phyloP scores from a whole-genome alignment of 2,329 filamentous ascomycete species.

The Hirsutella thompsonii region DNA sequence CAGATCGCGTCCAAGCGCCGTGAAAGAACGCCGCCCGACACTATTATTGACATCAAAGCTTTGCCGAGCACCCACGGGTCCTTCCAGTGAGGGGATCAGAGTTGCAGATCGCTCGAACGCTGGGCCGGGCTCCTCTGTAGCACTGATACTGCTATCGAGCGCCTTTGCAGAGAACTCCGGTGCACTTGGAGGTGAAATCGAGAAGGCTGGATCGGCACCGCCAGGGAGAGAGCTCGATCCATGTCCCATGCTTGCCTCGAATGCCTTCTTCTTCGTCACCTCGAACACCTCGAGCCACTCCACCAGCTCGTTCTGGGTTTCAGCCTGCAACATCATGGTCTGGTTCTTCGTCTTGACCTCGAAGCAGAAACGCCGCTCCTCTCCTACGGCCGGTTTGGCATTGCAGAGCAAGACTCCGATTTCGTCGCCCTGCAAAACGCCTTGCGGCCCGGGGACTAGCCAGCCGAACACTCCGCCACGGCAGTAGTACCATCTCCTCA shows the following conservation, averaged over 20 bases:
- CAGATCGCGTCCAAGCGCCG: constrained; percentile 32
- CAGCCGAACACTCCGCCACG: constrained; percentile 94
- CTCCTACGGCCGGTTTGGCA: constrained; percentile 77
- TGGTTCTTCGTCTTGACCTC: constrained; percentile 97
- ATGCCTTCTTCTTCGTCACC: constrained; percentile 80
- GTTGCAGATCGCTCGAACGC: constrained; percentile 48
- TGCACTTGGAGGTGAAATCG: constrained; percentile 76
- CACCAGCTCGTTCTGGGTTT: constrained; percentile 83
- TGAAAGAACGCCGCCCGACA: constrained; percentile 41
- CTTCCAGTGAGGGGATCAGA: constrained; percentile 50
- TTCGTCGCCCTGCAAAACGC: constrained; percentile 90
- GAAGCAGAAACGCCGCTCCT: constrained; percentile 93
- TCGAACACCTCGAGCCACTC: constrained; percentile 94
- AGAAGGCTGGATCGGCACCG: constrained; percentile 64
- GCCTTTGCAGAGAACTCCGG: constrained; percentile 82
- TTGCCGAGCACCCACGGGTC: constrained; percentile 38
- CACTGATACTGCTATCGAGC: constrained; percentile 45
- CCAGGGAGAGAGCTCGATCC: constrained; percentile 33
- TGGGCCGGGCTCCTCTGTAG: constrained; percentile 33
- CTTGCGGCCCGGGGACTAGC: constrained; percentile 71
- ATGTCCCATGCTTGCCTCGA: constrained; percentile 56
- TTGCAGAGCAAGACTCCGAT: constrained; percentile 92
- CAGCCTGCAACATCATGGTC: constrained; percentile 78
- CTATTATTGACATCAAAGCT: constrained; percentile 57
- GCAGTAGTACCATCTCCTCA: constrained; percentile 88